These are phyloP conservation scores for Trichoderma sp. DNA, from an alignment of 2,329 filamentous ascomycete species.

Conservation along the genomic window DNA sequence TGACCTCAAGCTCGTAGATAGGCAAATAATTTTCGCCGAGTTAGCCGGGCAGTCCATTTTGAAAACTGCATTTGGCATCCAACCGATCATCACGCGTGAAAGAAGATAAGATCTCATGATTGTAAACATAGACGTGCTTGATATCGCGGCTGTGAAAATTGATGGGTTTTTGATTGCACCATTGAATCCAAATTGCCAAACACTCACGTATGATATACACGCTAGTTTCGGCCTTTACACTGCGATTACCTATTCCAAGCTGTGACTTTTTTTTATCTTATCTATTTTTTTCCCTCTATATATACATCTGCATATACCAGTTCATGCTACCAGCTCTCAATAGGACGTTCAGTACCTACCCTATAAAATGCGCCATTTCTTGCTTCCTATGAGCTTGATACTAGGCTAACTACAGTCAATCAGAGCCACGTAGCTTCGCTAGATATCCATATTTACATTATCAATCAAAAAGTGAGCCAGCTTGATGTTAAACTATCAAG, in stretches of 20 bases:
- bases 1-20: background rate
- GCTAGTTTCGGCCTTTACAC: background rate
- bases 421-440: background rate
- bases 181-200: background rate
- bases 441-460: background rate
- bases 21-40: background rate
- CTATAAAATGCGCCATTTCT: background rate
- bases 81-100: background rate
- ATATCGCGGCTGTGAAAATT: background rate
- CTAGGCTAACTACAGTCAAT: background rate
- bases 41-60: background rate
- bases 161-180: background rate
- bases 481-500: background rate
- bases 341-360: background rate
- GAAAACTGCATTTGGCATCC: background rate
- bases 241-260: background rate
- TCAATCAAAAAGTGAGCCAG: background rate
- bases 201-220: background rate
- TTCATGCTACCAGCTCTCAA: background rate
- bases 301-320: background rate
- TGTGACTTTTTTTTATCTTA: background rate
- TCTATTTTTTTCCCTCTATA: background rate
- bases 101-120: background rate
- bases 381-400: background rate
- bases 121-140: background rate